phyloP scores from a whole-genome alignment of 1,284 basidiomycete species.

The Austroboletus niveus region DNA sequence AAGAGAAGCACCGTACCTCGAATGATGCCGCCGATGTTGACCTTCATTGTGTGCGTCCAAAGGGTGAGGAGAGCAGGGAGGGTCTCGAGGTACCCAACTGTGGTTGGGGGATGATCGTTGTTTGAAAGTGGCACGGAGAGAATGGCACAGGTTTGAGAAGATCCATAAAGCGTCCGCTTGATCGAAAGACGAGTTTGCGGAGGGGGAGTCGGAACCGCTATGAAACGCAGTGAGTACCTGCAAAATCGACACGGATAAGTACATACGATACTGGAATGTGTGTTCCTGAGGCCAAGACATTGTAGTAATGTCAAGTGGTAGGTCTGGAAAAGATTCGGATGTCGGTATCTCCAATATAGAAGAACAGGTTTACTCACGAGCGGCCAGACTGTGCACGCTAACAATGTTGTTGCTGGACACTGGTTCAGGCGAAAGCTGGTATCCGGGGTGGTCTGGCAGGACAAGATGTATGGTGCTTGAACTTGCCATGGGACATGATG shows the following conservation, averaged over 20 bases:
- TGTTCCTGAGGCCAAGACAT: conserved; percentile 54
- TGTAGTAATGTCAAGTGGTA: conserved; percentile 49
- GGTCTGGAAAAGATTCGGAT: conserved; percentile 8
- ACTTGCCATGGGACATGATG: conserved; percentile 58
- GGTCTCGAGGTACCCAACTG: conserved; percentile 80
- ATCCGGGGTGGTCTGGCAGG: conserved; percentile 42
- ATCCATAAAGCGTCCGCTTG: conserved; percentile 70
- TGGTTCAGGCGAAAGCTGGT: conserved; percentile 53
- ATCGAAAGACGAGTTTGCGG: conserved; percentile 55
- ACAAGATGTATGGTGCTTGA: conserved; percentile 52
- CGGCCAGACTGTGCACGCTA: conserved; percentile 48
- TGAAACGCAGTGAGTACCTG: neutral
- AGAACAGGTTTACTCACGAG: conserved; percentile 35
- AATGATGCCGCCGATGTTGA: conserved; percentile 40
- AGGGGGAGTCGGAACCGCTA: conserved; percentile 25
- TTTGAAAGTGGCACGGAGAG: conserved; percentile 75
- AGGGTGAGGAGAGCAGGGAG: conserved; percentile 93
- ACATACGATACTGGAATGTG: conserved; percentile 57
- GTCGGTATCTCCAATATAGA: conserved; percentile 11
- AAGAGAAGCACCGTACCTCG: conserved; percentile 41
- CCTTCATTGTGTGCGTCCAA: conserved; percentile 78
- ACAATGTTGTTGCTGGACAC: conserved; percentile 28
- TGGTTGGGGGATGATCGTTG: conserved; percentile 45
- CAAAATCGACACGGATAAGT: neutral
- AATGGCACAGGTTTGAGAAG: conserved; percentile 74